A percentile compares a stretch with the other conserved stretches of the same genome.
phyloP scores from a whole-genome alignment of 225 moss, liverwort and hornwort genomes.

The Physcomitrium patens region DNA sequence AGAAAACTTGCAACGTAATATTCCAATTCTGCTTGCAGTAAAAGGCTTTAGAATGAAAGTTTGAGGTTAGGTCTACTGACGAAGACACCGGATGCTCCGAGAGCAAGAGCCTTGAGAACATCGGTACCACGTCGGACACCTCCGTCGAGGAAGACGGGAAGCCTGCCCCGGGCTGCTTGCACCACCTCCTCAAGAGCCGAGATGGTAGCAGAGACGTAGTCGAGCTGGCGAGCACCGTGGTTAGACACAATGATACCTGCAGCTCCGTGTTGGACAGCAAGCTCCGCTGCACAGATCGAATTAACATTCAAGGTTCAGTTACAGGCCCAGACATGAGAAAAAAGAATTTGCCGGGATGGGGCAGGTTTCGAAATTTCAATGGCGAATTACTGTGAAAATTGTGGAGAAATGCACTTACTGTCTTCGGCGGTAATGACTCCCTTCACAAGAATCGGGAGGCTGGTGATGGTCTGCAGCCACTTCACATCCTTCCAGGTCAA shows the following conservation, averaged over 20 bases:
- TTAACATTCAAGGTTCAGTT: no score
- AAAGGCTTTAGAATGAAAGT: no score
- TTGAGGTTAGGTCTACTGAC: constrained; percentile 50
- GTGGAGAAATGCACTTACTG: constrained; percentile 42
- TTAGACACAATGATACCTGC: constrained; percentile 88
- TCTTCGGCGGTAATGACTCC: constrained; percentile 95
- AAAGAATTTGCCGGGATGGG: neutral
- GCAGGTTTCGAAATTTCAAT: neutral
- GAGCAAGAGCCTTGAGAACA: constrained; percentile 81
- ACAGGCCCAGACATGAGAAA: no score
- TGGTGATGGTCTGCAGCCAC: constrained; percentile 90
- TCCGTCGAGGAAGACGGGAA: constrained; percentile 87
- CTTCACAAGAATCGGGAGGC: constrained; percentile 88
- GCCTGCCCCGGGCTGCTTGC: constrained; percentile 62
- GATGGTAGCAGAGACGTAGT: constrained; percentile 75
- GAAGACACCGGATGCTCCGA: constrained; percentile 83
- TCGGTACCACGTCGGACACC: constrained; percentile 90
- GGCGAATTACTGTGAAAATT: neutral
- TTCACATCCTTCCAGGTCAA: constrained; percentile 92
- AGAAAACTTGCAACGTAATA: no score
- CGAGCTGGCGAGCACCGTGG: constrained; percentile 84
- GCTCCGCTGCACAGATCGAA: constrained; percentile 48
- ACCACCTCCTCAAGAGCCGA: constrained; percentile 90
- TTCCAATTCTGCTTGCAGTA: no score
- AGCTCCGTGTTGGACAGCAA: constrained; percentile 66